phyloP scores from a whole-genome alignment of 2,329 filamentous ascomycete genomes.

The Penicillium polonicum region DNA sequence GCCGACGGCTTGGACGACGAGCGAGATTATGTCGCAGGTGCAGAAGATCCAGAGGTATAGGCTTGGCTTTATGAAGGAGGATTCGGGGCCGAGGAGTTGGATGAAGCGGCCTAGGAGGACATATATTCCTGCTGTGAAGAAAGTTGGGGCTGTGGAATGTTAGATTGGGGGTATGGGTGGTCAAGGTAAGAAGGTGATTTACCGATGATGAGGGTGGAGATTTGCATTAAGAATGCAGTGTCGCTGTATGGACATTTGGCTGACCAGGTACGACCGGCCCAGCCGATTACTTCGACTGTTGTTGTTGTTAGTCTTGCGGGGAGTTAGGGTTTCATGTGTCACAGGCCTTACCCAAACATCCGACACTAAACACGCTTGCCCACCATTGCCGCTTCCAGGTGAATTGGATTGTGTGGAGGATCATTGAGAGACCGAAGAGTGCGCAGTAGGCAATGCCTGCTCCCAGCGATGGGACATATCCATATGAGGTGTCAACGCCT shows the following conservation, averaged over 20 bases:
- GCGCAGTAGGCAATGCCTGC: conserved; percentile 36
- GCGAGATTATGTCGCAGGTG: conserved; percentile 54
- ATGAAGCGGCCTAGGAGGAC: conserved; percentile 52
- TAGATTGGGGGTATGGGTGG: not conserved
- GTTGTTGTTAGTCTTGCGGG: not conserved
- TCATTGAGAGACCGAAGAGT: conserved; percentile 38
- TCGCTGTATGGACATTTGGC: conserved; percentile 51
- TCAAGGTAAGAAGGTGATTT: not conserved
- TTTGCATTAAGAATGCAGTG: conserved; percentile 53
- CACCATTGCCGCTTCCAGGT: conserved; percentile 42
- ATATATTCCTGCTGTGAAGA: conserved; percentile 55
- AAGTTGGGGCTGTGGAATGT: conserved; percentile 42
- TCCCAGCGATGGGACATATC: conserved; percentile 35
- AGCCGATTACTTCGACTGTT: conserved; percentile 48
- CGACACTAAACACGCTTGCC: conserved; percentile 38
- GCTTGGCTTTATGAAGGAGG: conserved; percentile 44
- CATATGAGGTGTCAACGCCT: conserved; percentile 31
- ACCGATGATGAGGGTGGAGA: conserved; percentile 43
- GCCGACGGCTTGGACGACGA: conserved; percentile 56
- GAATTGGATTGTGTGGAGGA: conserved; percentile 36
- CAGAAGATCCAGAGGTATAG: conserved; percentile 54
- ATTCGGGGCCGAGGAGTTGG: conserved; percentile 43
- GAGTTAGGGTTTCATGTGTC: not conserved
- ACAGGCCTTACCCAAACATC: conserved; percentile 35
- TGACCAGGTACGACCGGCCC: conserved; percentile 52